Percentiles rank a stretch among this genome's conserved stretches.
Conservation (phyloP, 2,329 filamentous ascomycete species). For the Colletotrichum zoysiae region DNA sequence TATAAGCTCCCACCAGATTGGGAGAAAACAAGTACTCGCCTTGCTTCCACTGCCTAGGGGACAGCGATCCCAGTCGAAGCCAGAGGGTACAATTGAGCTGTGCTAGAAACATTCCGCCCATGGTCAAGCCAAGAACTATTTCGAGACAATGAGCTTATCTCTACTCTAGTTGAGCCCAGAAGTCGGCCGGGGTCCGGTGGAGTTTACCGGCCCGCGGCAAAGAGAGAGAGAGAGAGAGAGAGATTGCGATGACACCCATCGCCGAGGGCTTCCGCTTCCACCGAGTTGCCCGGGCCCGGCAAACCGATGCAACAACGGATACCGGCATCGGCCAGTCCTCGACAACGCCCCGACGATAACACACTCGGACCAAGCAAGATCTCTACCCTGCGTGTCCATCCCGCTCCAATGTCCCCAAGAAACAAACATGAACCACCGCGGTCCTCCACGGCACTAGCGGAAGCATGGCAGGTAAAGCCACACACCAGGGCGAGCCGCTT, state of each 20-base stretch:
- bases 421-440: background rate
- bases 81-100: background rate
- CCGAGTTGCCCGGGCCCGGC: background rate
- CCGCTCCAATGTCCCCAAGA: background rate
- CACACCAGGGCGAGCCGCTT: constrained; percentile 7
- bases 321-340: constrained; percentile 10
- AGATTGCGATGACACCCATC: background rate
- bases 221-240: background rate
- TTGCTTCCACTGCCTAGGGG: background rate
- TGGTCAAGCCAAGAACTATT: background rate
- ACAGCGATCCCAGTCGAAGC: background rate
- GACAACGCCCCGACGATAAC: background rate
- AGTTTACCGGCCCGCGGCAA: constrained; percentile 11
- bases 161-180: background rate
- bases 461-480: background rate
- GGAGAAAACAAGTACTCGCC: constrained; percentile 1
- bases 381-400: background rate
- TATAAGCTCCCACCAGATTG: background rate
- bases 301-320: constrained; percentile 8
- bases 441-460: background rate
- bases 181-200: constrained; percentile 1
- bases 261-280: background rate
- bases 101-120: background rate
- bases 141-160: background rate
- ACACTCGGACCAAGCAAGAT: background rate